Percentiles rank a stretch among this genome's conserved stretches.
These are phyloP conservation scores for Candida multigemmis DNA, from an alignment of 805 yeast genomes.

Conservation along the genomic window DNA sequence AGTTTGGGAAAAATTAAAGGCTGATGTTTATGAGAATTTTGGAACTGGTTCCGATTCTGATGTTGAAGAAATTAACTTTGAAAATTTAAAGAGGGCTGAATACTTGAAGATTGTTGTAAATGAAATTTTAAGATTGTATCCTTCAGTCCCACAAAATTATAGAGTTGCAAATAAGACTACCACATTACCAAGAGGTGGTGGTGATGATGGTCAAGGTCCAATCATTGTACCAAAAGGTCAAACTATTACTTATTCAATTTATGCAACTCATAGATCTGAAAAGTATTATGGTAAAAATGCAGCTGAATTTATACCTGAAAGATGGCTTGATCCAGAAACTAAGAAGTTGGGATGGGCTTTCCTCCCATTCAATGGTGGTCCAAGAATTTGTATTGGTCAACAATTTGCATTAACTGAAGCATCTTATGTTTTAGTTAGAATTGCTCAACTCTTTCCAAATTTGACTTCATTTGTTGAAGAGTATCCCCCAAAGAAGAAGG, in stretches of 20 bases:
- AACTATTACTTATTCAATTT: slow-evolving; percentile 10
- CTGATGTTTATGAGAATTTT: slow-evolving; percentile 18
- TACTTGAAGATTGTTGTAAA: slow-evolving; percentile 27
- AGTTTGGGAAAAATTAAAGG: slow-evolving; percentile 19
- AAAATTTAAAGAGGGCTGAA: slow-evolving; percentile 29
- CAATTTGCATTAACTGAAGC: slow-evolving; percentile 49
- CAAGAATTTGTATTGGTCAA: slow-evolving; percentile 47
- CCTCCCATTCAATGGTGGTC: slow-evolving; percentile 48
- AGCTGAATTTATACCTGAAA: slow-evolving; percentile 24
- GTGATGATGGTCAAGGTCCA: slow-evolving; percentile 15
- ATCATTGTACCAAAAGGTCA: slow-evolving; percentile 11
- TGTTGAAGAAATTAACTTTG: slow-evolving; percentile 23
- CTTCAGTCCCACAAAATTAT: slow-evolving; percentile 22
- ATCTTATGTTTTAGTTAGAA: slow-evolving; percentile 32
- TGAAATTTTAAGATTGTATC: slow-evolving; percentile 28
- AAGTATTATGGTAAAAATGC: slow-evolving; percentile 25
- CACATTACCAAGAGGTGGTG: slow-evolving; percentile 24
- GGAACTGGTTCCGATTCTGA: slow-evolving; percentile 21
- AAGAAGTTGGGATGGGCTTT: slow-evolving; percentile 38
- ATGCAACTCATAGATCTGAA: slow-evolving; percentile 12
- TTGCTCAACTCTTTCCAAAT: slow-evolving; percentile 14
- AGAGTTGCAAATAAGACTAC: slow-evolving; percentile 20
- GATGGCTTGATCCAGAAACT: slow-evolving; percentile 23
- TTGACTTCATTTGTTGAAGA: slow-evolving; percentile 8
- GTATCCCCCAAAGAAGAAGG: slow-evolving; percentile 16